These are phyloP conservation scores for Dictyostelium discoideum DNA, from an alignment of 78 protist species.

Conservation along the genomic window dicty_2.7 NC_007091.3:4464501-4465000, in stretches of 20 bases:
- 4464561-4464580: constrained; percentile 47
- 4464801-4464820: background rate
- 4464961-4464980: background rate
- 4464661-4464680: constrained; percentile 12
- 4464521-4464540: background rate
- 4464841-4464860: background rate
- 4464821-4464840: background rate
- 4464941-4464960: background rate
- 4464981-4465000: constrained; percentile 58
- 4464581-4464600: background rate
- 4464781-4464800: constrained; percentile 4
- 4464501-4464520: constrained; percentile 44
- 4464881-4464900: background rate
- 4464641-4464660: background rate
- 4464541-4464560: constrained; percentile 34
- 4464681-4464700: background rate
- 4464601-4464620: too few relatives aligned
- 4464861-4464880: background rate
- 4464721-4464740: background rate
- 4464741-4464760: constrained; percentile 1
- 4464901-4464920: background rate
- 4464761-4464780: constrained; percentile 16
- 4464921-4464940: background rate
- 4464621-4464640: background rate
- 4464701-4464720: background rate